Base-by-base conservation (phyloP, 345 rosid genomes). In the Hibiscus syriacus region DNA sequence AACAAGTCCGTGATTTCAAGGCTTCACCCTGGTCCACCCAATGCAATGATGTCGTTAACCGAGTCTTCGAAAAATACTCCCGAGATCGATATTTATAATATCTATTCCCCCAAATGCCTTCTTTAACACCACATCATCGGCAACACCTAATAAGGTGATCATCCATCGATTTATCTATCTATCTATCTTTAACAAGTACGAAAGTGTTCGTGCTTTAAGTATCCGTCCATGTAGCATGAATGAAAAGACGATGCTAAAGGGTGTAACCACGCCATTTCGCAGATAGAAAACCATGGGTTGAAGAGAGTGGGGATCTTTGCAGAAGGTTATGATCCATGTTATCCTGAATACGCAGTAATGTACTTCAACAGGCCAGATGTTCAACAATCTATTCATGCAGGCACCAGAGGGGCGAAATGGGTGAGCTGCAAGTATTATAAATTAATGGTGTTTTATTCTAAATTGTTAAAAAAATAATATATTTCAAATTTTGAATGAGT, bases 271-370 rank as follows among this genome's bases (percentile, higher is more conserved):
- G 25, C 9, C 17, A 13, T 64, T 39, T 39, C 59, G 48, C 63
- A 63, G 68, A 36, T 1, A n/a, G n/a, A n/a, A 29, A 71, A 60
- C 22, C 3, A 65, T 68, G 74, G 73, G 41, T 52, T 55, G 61
- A 78, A 80, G 48, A 79, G 81, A 67, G 20, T 64, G 62, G 80
- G 77, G 66, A 78, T 81, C 66, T 77, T 43, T 14, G 67, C 19
- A 3, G 88, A 80, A 69, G 91, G 86, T 12, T 84, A 74, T 13
- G 84, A 86, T 59, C 88, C 88, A 25, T 86, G 88, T 70, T 84
- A 72, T 70, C 76, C 83, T 30, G 49, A 22, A 19, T 56, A 86
- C 2, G 62, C 81, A 22, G 77, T 69, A 62, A 39, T 68, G 30
- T 84, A 84, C 74, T 84, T 86, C 72, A 86, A 84, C 55, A 72